Conservation (phyloP, 208 protist genomes). For the Trypanosoma theileri region DNA sequence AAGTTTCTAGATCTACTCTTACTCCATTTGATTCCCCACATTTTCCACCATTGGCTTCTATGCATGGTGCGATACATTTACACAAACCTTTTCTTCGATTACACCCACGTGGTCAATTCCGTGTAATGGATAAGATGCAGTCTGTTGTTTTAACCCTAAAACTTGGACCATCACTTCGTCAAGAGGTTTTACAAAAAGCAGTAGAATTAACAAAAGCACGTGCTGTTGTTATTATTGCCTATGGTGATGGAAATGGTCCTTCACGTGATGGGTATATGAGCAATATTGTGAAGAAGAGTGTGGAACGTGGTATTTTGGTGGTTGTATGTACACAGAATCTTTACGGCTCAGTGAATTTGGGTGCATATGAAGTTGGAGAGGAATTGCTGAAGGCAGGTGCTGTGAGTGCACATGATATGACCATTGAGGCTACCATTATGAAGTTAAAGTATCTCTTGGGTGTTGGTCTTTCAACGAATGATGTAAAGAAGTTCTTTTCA, state of each 20-base stretch:
- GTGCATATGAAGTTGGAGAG: constrained; percentile 77
- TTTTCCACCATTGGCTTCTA: constrained; percentile 85
- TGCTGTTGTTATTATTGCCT: constrained; percentile 90
- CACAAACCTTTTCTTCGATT: constrained; percentile 44
- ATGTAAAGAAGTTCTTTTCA: constrained; percentile 42
- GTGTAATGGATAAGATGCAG: constrained; percentile 51
- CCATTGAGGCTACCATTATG: constrained; percentile 82
- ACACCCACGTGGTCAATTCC: constrained; percentile 49
- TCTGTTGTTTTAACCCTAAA: constrained; percentile 52
- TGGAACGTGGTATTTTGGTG: constrained; percentile 82
- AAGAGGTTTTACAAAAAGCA: constrained; percentile 22
- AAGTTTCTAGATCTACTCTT: constrained; percentile 72
- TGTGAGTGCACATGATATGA: constrained; percentile 90
- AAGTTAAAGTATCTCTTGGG: constrained; percentile 91
- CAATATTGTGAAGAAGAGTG: constrained; percentile 52
- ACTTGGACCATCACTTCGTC: constrained; percentile 72
- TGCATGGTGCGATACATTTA: constrained; percentile 53
- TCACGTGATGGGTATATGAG: constrained; percentile 64
- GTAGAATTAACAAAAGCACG: constrained; percentile 41
- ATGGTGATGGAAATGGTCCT: constrained; percentile 94
- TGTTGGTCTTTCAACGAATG: constrained; percentile 35
- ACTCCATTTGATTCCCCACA: constrained; percentile 92
- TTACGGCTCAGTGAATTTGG: constrained; percentile 61
- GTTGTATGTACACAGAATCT: constrained; percentile 91
- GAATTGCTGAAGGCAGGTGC: constrained; percentile 65